Percentiles rank a stretch among this genome's conserved stretches.
These are phyloP conservation scores for Boletus patriciae DNA, from an alignment of 768 basidiomycete species.

Conservation along the genomic window DNA sequence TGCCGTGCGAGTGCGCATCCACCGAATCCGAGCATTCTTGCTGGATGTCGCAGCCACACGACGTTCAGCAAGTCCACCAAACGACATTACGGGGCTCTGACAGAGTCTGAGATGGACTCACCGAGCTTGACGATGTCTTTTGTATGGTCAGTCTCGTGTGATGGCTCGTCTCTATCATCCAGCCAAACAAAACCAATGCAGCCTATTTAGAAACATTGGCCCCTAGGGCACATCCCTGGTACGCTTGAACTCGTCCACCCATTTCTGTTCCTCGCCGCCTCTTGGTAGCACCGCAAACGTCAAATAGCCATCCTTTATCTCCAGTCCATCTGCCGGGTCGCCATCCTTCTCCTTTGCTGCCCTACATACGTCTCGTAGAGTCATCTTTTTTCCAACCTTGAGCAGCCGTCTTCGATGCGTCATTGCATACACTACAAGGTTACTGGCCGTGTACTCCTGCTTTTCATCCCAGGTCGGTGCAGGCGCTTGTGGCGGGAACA, in stretches of 20 bases:
- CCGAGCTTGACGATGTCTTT: constrained; percentile 56
- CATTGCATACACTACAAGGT: constrained; percentile 80
- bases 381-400: constrained; percentile 92
- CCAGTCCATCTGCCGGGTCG: constrained; percentile 71
- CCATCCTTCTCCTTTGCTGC: constrained; percentile 61
- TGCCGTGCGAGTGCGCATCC: constrained; percentile 48
- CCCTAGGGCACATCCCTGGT: constrained; percentile 35
- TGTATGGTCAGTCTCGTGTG: constrained; percentile 13
- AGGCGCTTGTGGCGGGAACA: constrained; percentile 76
- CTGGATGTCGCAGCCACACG: constrained; percentile 14
- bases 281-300: constrained; percentile 78
- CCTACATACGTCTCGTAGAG: constrained; percentile 70
- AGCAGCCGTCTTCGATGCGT: constrained; percentile 74
- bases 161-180: constrained; percentile 3
- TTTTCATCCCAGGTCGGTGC: constrained; percentile 76
- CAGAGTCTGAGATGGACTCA: constrained; percentile 51
- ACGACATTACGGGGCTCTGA: constrained; percentile 4
- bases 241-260: constrained; percentile 87
- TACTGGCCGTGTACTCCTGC: constrained; percentile 61
- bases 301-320: constrained; percentile 79
- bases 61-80: constrained; percentile 25
- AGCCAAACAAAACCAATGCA: constrained; percentile 34
- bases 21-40: constrained; percentile 42
- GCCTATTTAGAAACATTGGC: constrained; percentile 16
- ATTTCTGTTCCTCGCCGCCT: constrained; percentile 73